phyloP scores from a whole-genome alignment of 495 filamentous ascomycete species.

The Aspergillus mulundensis region DNA sequence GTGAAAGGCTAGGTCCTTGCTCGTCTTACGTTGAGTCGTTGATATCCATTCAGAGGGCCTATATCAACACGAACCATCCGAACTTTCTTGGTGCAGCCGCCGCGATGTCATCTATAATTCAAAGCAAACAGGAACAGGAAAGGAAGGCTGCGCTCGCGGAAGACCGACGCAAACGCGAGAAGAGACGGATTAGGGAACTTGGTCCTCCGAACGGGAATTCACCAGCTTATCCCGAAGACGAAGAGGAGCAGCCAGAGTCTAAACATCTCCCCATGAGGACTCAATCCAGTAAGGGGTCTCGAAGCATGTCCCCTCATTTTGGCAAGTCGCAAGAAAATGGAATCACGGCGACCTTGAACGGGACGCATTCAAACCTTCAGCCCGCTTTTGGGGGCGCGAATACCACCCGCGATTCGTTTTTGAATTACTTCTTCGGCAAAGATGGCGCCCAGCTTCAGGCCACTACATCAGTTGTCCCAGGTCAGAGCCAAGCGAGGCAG shows the following conservation, averaged over 20 bases:
- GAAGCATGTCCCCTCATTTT: conserved; percentile 81
- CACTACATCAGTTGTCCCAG: conserved; percentile 27
- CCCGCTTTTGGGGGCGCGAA: conserved; percentile 53
- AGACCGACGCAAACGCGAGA: conserved; percentile 78
- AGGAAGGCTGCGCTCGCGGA: conserved; percentile 73
- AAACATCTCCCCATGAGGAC: conserved; percentile 54
- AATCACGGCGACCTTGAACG: conserved; percentile 65
- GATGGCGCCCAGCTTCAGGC: conserved; percentile 60
- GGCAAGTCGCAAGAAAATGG: conserved; percentile 57
- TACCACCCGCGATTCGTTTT: conserved; percentile 74
- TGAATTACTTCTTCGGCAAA: conserved; percentile 98
- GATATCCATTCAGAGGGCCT: conserved; percentile 94
- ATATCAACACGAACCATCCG: conserved; percentile 99
- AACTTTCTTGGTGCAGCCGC: conserved; percentile 97
- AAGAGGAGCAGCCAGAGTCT: conserved; percentile 52
- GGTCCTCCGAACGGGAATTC: conserved; percentile 70
- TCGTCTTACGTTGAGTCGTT: conserved; percentile 91
- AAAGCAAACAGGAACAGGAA: conserved; percentile 89
- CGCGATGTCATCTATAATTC: conserved; percentile 96
- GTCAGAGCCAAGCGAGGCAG: conserved; percentile 54
- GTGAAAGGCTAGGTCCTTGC: conserved; percentile 84
- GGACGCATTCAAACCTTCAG: conserved; percentile 58
- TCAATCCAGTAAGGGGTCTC: conserved; percentile 55
- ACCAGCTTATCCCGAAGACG: conserved; percentile 67
- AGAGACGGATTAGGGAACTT: conserved; percentile 74